Base-by-base conservation (phyloP, 2,329 filamentous ascomycete genomes). In the Cladophialophora yegresii region DNA sequence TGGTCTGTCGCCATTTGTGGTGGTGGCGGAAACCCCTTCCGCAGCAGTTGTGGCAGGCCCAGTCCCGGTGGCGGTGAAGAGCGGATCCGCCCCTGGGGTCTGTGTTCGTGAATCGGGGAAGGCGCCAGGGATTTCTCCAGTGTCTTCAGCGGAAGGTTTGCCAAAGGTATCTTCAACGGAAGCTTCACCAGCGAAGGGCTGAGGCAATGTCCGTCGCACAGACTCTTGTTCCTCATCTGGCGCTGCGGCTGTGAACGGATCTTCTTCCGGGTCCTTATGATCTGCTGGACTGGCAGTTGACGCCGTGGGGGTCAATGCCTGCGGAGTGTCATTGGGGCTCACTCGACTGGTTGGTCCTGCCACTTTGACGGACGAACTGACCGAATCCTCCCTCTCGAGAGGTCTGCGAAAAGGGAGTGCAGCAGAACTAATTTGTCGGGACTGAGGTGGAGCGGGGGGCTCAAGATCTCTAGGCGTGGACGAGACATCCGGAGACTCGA, bases 341-440 rank as follows among this genome's bases (percentile, higher is more conserved):
- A 85, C 81, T 74, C 87, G 78, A 77, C 89, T 86, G 54, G 85
- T 85, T 49, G 91, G 88, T 23, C 89, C 89, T 26, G 90, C 91
- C 7, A 89, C 89, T 76, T 89, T 89, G 30, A 90, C 88, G 16
- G 92, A 95, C 22, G 91, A 92, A 62, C 86, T 88, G 60, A 90
- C 79, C 2, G 90, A 91, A 66, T 90, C 88, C 55, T 83, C 80
- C 54, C 87, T 80, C 12, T 76, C 76, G 8, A 77, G 66, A 13
- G 85, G 83, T 61, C 83, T 82, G 51, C 82, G 80, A 70, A 96
- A 87, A 4, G 91, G 90, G 54, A 93, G 79, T 74, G 90, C 89
- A 72, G 85, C 88, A 5, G 92, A 90, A 63, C 85, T 92, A 67
- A 93, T 87, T 75, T 96, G 92, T 64, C 88, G 84, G 23, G 89